These are phyloP conservation scores for Antitrichia curtipendula DNA, from an alignment of 225 moss, liverwort and hornwort species.

Conservation along the genomic window DNA sequence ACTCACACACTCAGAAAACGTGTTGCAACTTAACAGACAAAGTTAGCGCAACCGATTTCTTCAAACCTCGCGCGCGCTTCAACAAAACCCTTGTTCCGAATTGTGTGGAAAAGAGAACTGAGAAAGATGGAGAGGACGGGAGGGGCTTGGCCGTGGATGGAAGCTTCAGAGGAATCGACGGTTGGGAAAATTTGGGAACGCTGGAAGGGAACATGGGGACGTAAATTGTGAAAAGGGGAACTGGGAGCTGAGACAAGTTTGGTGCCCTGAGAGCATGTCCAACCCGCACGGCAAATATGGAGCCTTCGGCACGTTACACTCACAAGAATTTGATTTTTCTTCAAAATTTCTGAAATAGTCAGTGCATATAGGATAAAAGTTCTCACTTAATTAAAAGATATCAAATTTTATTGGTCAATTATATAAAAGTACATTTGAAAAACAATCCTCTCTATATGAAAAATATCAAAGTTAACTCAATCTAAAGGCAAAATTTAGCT, in stretches of 20 bases:
- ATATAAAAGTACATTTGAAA: too few species aligned
- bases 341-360: neutral
- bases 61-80: neutral
- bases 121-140: neutral
- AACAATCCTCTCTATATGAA: accelerated
- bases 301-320: neutral
- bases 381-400: neutral
- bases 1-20: too few species aligned
- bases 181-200: neutral
- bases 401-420: neutral
- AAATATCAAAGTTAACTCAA: neutral
- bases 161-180: neutral
- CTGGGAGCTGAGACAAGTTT: neutral
- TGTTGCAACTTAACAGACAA: too few species aligned
- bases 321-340: neutral
- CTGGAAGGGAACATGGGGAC: neutral
- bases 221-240: neutral
- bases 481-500: neutral
- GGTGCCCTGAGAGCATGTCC: neutral
- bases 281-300: neutral
- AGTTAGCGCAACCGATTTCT: neutral
- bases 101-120: neutral
- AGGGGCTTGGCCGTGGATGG: neutral
- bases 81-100: neutral
- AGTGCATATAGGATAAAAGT: neutral